These are phyloP conservation scores for Vaccinium myrtillus DNA, from an alignment of 148 eudicot genomes.

Conservation along the genomic window DNA sequence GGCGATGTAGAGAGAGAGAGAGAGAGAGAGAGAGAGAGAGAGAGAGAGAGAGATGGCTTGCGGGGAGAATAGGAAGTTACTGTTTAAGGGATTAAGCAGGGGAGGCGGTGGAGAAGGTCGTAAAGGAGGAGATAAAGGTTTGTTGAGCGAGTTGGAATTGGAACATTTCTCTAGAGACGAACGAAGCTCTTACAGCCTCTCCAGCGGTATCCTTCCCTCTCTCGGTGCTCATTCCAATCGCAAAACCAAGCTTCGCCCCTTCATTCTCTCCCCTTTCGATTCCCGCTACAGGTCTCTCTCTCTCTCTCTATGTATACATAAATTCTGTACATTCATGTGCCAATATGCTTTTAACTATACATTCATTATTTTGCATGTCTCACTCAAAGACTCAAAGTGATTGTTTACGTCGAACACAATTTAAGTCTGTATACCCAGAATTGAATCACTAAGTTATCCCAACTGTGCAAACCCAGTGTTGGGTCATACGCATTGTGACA, in stretches of 20 bases:
- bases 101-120: not conserved
- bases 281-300: slow-evolving; percentile 45
- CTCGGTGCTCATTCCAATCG: slow-evolving; percentile 61
- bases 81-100: not conserved
- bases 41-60: not conserved
- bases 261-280: slow-evolving; percentile 51
- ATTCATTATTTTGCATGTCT: not conserved
- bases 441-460: not conserved
- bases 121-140: not conserved
- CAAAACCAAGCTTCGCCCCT: slow-evolving; percentile 30
- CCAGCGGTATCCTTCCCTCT: slow-evolving; percentile 58
- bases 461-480: too few relatives aligned
- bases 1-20: too few relatives aligned
- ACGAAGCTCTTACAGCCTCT: slow-evolving; percentile 38
- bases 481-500: too few relatives aligned
- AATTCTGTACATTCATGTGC: too few relatives aligned
- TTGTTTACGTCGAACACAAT: not conserved
- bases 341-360: too few relatives aligned
- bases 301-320: not conserved
- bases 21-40: too few relatives aligned
- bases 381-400: not conserved
- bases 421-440: not conserved
- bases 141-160: slow-evolving; percentile 15
- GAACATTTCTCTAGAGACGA: slow-evolving; percentile 27
- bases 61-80: not conserved